Evolutionary conservation across 2,329 filamentous ascomycete species (phyloP), one percentile per base, ranked within the genome.

Genomic region (Aureobasidium mangrovei): DNA sequence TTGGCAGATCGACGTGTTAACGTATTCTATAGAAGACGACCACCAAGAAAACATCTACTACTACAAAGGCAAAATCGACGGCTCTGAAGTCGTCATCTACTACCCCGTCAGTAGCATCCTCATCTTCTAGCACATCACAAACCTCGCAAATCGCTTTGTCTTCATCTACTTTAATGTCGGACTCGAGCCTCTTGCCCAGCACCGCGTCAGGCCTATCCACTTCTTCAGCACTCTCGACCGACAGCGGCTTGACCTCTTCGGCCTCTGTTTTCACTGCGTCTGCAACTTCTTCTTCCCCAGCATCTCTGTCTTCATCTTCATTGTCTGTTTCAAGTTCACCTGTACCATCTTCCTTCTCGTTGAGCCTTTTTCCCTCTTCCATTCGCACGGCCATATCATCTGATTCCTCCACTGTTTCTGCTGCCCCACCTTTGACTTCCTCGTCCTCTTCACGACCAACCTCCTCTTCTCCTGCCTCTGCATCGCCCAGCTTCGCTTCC

Each of bases 61-160:
- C 6, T 12, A 39, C 47, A 33, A 51, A 51, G 47, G 36, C 38
- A 18, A n/a, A 36, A 29, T 43, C 49, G 31, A 44, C 40, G n/a
- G 31, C 40, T 31, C 7, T 36, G 10, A 53, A 53, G 48, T 31
- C 48, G 28, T 35, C 39, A 9, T 53, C 48, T 24, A 53, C 48
- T 4, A 43, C 12, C 39, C 39, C 40, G 48, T 53, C 32, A 53
- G 48, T 53, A 53, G 10, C 26, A 12, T 33, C 43, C 18, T 36
- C 18, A 35, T 51, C 38, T 42, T 42, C 45, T 29, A 48, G 45
- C 35, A 7, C 27, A 51, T 5, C 38, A 31, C 24, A 33, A 26
- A 39, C 45, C 26, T 39, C 45, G 3, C 45, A 48, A n/a, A 12
- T 39, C 33, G 45, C 45, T 39, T 35, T 48, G 26, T 24, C 45